Conservation (phyloP, 2,329 filamentous ascomycete genomes). For the Alternaria sp. region DNA sequence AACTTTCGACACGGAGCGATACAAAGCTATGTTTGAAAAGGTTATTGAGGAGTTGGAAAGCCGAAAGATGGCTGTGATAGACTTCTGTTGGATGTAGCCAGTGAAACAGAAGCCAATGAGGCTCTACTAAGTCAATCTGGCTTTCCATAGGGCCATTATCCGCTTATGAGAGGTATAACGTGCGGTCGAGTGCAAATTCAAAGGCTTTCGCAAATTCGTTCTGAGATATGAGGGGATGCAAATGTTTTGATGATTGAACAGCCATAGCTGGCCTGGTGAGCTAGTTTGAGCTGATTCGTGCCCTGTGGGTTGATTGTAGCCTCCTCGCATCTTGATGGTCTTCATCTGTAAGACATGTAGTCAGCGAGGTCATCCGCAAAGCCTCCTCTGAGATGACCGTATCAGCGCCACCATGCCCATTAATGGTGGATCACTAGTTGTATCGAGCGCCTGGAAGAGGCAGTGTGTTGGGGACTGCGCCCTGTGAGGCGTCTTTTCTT, state of each 20-base stretch:
- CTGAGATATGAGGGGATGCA: background rate
- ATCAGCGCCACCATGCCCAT: background rate
- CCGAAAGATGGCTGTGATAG: background rate
- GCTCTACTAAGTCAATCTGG: background rate
- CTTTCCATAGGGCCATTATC: background rate
- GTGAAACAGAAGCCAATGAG: background rate
- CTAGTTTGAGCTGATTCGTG: background rate
- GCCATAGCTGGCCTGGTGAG: background rate
- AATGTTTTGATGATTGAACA: background rate
- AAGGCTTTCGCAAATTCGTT: background rate
- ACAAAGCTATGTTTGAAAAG: background rate
- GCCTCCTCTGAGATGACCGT: background rate
- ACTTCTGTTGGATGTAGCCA: background rate
- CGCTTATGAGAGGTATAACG: background rate
- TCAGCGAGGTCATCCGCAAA: background rate
- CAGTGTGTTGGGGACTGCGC: background rate
- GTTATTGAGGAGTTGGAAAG: background rate
- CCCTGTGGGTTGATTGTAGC: background rate
- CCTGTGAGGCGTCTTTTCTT: slow-evolving; percentile 1
- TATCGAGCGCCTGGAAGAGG: background rate
- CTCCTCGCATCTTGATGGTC: background rate
- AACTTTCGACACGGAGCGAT: background rate
- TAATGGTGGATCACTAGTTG: background rate
- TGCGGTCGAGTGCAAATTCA: background rate
- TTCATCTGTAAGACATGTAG: background rate